Percentiles rank a stretch among this genome's conserved stretches.
Conservation (phyloP, 1,284 basidiomycete genomes). For the Apiotrichum veenhuisii region DNA sequence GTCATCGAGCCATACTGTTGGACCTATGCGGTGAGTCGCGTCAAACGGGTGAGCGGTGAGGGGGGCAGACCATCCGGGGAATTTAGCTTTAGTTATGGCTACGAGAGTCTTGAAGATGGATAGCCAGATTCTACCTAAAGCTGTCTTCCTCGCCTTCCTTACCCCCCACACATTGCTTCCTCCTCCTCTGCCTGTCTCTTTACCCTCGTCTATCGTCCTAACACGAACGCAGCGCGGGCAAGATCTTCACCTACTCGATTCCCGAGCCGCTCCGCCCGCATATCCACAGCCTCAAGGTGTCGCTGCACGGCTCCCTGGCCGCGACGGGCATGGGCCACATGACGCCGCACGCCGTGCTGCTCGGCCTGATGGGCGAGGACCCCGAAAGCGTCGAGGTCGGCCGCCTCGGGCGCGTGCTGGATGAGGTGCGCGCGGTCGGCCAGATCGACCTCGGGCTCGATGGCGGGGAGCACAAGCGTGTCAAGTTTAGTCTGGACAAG, state of each 20-base stretch:
- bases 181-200: too few relatives aligned
- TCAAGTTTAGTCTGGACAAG: constrained; percentile 77
- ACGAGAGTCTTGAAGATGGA: not conserved
- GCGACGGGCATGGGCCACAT: constrained; percentile 74
- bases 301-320: constrained; percentile 60
- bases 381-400: constrained; percentile 42
- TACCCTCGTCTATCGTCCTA: not conserved
- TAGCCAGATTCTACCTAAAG: too few relatives aligned
- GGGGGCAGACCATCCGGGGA: too few relatives aligned
- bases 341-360: constrained; percentile 86
- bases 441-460: constrained; percentile 53
- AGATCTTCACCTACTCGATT: constrained; percentile 36
- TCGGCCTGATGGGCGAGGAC: constrained; percentile 74
- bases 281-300: constrained; percentile 77
- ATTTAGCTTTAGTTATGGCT: too few relatives aligned
- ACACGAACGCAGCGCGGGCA: constrained; percentile 21
- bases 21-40: constrained; percentile 69
- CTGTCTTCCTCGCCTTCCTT: too few relatives aligned
- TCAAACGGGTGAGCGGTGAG: too few relatives aligned
- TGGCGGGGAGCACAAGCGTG: constrained; percentile 67
- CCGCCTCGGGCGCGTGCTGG: constrained; percentile 29
- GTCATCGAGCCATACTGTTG: constrained; percentile 62
- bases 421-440: constrained; percentile 27
- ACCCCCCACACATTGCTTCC: too few relatives aligned
- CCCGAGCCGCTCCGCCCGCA: constrained; percentile 39